A percentile compares a stretch with the other conserved stretches of the same genome.
Evolutionary conservation across 495 filamentous ascomycete species (phyloP).

Genomic region (Delitschia confertaspora): DNA sequence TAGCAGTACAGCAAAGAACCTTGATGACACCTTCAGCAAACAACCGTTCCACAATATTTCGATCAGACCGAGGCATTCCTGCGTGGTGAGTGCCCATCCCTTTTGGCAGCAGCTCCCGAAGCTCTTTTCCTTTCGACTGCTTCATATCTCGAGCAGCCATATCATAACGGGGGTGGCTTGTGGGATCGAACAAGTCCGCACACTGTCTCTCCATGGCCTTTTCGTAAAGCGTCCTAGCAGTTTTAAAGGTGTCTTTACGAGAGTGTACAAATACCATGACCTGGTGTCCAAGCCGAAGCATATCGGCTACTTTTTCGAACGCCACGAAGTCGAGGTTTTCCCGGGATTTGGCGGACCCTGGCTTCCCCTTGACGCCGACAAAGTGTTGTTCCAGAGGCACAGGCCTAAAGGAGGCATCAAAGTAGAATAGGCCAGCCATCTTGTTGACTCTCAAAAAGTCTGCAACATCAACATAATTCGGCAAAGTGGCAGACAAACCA

Average conservation of each 20-base stretch:
- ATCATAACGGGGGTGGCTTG: slow-evolving; percentile 58
- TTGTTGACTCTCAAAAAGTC: slow-evolving; percentile 96
- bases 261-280: slow-evolving; percentile 99
- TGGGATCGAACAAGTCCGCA: slow-evolving; percentile 73
- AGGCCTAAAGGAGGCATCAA: slow-evolving; percentile 89
- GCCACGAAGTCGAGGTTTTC: slow-evolving; percentile 80
- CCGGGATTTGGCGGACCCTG: slow-evolving; percentile 63
- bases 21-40: slow-evolving; percentile 85
- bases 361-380: slow-evolving; percentile 87
- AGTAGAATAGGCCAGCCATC: slow-evolving; percentile 89
- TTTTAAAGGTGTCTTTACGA: slow-evolving; percentile 82
- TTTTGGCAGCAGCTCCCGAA: slow-evolving; percentile 79
- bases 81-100: slow-evolving; percentile 94
- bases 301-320: slow-evolving; percentile 91
- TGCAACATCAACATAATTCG: slow-evolving; percentile 92
- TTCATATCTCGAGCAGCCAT: slow-evolving; percentile 72
- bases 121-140: slow-evolving; percentile 68
- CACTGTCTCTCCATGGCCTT: slow-evolving; percentile 74
- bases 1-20: slow-evolving; percentile 96
- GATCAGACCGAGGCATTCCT: slow-evolving; percentile 84
- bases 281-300: slow-evolving; percentile 81
- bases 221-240: slow-evolving; percentile 75
- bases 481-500: slow-evolving; percentile 87
- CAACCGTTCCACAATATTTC: slow-evolving; percentile 85
- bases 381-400: slow-evolving; percentile 98